Evolutionary conservation across 805 yeast genomes (phyloP), one percentile per base, ranked within the genome.

Genomic region (Kuraishia hungarica): DNA sequence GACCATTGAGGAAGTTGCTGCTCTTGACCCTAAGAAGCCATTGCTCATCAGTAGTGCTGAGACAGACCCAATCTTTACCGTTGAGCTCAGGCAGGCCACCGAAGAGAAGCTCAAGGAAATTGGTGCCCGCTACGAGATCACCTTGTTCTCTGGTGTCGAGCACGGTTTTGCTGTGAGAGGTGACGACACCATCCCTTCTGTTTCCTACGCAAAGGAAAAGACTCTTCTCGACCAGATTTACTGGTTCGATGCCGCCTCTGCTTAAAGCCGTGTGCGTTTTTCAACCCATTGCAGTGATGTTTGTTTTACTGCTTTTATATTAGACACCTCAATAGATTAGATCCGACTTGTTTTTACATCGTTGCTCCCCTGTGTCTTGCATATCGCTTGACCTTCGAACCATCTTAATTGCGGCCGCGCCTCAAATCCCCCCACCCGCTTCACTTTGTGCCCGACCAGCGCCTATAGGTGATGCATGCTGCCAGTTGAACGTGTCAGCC

Each of bases 161-260:
- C 97, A 92, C 67, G 97, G 97, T 0, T 92, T 75, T 67, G 82
- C 96, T 21, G 83, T 80, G 49, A 86, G 88, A 71, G 96, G 96
- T 56, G 96, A 91, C 65, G 59, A 78, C 39, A 58, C 72, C 11
- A 71, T 73, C 57, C 85, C 86, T 22, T 66, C 61, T 39, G 80
- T 79, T 55, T 75, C 68, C 60, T 84, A 83, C 60, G 90, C 96
- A 48, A 83, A 78, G 67, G 87, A 86, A 58, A 86, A 85, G 74
- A 75, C 84, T 1, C 70, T 86, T 48, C 49, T 63, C 52, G 78
- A 77, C 73, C 80, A 84, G 70, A 61, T 67, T 21, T 51, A 49
- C 35, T 70, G 70, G 68, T 67, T 71, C 48, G 51, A 43, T 19
- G 22, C 24, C 7, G 22, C 24, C 24, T 47, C 49, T n/a, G 49